phyloP scores from a whole-genome alignment of 768 basidiomycete species.

The Lepiota venenata region DNA sequence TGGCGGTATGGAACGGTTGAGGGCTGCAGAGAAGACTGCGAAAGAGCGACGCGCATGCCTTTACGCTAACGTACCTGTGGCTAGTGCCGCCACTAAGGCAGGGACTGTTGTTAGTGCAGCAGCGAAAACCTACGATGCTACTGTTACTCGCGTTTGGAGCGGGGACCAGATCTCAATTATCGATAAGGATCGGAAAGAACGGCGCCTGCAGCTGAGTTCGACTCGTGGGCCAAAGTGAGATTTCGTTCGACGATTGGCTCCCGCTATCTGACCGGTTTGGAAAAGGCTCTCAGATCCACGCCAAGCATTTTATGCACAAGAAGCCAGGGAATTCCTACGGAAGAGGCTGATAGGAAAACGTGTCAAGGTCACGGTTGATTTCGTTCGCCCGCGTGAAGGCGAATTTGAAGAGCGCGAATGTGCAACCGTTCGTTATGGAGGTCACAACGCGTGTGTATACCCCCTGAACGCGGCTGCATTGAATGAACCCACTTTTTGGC shows the following conservation, averaged over 20 bases:
- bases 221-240: constrained; percentile 77
- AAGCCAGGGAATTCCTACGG: constrained; percentile 90
- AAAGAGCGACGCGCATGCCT: constrained; percentile 72
- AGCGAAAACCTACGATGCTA: constrained; percentile 67
- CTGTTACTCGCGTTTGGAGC: constrained; percentile 86
- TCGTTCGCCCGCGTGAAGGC: constrained; percentile 86
- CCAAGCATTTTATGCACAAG: constrained; percentile 84
- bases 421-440: constrained; percentile 83
- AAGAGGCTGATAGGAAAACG: constrained; percentile 90
- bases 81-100: constrained; percentile 37
- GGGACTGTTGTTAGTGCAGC: constrained; percentile 43
- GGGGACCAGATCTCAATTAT: constrained; percentile 86
- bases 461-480: neutral
- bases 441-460: constrained; percentile 66
- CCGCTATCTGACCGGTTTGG: neutral
- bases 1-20: constrained; percentile 86
- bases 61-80: constrained; percentile 53
- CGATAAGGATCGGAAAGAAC: constrained; percentile 77
- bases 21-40: constrained; percentile 77
- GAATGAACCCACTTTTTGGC: neutral
- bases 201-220: constrained; percentile 83
- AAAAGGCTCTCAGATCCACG: constrained; percentile 78
- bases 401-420: constrained; percentile 94
- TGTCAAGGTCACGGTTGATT: constrained; percentile 83
- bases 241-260: neutral